Evolutionary conservation across 2,329 filamentous ascomycete genomes (phyloP).

Genomic region (Xylariaceae sp.): DNA sequence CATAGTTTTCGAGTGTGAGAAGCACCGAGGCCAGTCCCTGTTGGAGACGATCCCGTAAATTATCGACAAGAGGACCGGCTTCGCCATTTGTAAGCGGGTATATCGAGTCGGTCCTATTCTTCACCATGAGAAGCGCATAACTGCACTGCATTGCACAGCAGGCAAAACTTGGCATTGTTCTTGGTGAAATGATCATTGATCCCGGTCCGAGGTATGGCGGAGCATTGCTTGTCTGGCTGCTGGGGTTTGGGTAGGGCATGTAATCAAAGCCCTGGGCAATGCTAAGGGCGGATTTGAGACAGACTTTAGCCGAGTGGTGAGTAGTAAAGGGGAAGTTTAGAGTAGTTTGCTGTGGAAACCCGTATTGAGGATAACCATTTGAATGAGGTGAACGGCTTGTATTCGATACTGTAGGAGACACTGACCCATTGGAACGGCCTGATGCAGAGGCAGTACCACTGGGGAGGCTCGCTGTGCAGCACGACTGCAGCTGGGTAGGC

Average conservation of each 20-base stretch:
- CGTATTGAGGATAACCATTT: conserved; percentile 6
- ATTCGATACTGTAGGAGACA: conserved; percentile 25
- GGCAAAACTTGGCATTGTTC: conserved; percentile 41
- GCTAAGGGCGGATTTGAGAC: conserved; percentile 43
- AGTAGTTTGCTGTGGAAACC: conserved; percentile 6
- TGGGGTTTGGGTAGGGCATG: conserved; percentile 42
- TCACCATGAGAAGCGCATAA: conserved; percentile 39
- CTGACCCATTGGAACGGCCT: conserved; percentile 19
- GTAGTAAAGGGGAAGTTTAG: conserved; percentile 37
- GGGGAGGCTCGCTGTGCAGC: conserved; percentile 26
- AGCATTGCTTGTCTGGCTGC: conserved; percentile 28
- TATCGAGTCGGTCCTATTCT: conserved; percentile 35
- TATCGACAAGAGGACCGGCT: conserved; percentile 25
- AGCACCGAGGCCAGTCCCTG: conserved; percentile 38
- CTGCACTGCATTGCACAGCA: conserved; percentile 44
- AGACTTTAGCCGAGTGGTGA: conserved; percentile 44
- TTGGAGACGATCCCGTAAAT: conserved; percentile 35
- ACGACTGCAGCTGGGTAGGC: conserved; percentile 29
- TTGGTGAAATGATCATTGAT: conserved; percentile 35
- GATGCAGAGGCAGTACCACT: conserved; percentile 12
- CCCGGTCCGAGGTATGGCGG: conserved; percentile 31
- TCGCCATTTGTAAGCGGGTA: conserved; percentile 24
- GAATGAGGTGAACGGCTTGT: conserved; percentile 21
- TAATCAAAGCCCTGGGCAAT: conserved; percentile 42
- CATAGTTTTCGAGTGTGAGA: conserved; percentile 38